Conservation (phyloP, 495 filamentous ascomycete species). For the Letharia lupina region DNA sequence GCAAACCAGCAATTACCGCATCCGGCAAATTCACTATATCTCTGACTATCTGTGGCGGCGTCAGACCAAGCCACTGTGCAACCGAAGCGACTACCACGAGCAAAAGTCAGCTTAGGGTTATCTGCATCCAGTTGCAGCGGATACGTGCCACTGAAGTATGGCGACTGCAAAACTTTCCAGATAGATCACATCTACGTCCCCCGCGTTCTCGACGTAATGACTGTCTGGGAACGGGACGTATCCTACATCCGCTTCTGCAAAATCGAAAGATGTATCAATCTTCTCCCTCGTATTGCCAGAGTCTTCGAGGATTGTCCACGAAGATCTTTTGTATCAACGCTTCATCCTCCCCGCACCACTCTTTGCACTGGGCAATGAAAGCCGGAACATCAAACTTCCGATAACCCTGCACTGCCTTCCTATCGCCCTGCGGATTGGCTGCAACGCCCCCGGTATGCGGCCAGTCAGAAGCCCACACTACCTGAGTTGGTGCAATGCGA, state of each 20-base stretch:
- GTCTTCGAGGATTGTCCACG: neutral
- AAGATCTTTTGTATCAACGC: neutral
- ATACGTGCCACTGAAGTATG: constrained; percentile 47
- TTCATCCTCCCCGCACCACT: neutral
- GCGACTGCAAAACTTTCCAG: constrained; percentile 62
- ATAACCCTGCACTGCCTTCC: neutral
- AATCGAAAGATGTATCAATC: constrained; percentile 48
- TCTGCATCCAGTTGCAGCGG: neutral
- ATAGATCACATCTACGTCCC: constrained; percentile 58
- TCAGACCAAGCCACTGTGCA: constrained; percentile 57
- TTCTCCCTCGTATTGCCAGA: neutral
- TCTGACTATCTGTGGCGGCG: constrained; percentile 53
- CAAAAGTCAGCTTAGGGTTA: constrained; percentile 7
- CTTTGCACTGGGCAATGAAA: neutral
- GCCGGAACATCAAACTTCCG: neutral
- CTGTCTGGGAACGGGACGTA: constrained; percentile 57
- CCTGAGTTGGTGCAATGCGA: neutral
- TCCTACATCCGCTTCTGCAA: constrained; percentile 61
- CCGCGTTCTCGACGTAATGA: constrained; percentile 70
- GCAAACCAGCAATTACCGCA: constrained; percentile 43
- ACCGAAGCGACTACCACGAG: constrained; percentile 47
- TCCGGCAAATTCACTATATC: constrained; percentile 54
- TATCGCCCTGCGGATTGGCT: neutral
- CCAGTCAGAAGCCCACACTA: constrained; percentile 1
- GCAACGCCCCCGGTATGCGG: neutral